Base-by-base conservation (phyloP, 2,329 filamentous ascomycete species). In the Clonostachys sp. region DNA sequence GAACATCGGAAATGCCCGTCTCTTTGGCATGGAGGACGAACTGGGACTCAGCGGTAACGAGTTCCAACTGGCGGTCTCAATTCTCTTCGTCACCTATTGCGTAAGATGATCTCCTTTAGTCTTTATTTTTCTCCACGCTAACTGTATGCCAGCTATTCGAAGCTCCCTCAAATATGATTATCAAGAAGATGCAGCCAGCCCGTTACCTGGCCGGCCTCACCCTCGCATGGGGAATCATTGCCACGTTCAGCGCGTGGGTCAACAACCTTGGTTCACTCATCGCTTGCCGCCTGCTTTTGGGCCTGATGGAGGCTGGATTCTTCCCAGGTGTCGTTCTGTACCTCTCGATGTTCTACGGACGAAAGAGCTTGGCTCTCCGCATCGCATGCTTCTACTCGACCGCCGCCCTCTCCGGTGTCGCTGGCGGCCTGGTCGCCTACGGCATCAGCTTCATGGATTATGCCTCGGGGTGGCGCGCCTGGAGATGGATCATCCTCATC, bases 361-460 rank as follows among this genome's bases (percentile, higher is more conserved):
- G 89, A 34, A 80, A 77, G 13, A 89, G 95, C 57, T 87, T 94
- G 46, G 89, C 88, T 45, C 75, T 90, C n/a, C 81, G 89, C 36
- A 83, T 86, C 40, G 87, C 89, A 13, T 82, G 90, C 48, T 92
- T 94, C 72, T 95, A 94, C 71, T 90, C 87, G 0, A 87, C 88
- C 0, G 89, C 89, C 1, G 87, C 89, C 0, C 68, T 94, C 0
- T 85, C 88, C 1, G 89, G 89, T 2, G 89, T 84, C 0, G 90
- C 90, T 52, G 86, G 86, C 58, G 87, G 87, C 5, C 75, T 90
- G 2, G 74, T 90, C 4, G 86, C 87, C 1, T 85, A 85, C 5
- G 86, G 78, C 1, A 89, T 90, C 53, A 77, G 80, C 35, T 74
- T 83, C 44, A 87, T 90, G 83, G 71, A 83, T 50, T 81, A 80